These are phyloP conservation scores for Amanita phalloides DNA, from an alignment of 768 basidiomycete genomes.

Conservation along the genomic window DNA sequence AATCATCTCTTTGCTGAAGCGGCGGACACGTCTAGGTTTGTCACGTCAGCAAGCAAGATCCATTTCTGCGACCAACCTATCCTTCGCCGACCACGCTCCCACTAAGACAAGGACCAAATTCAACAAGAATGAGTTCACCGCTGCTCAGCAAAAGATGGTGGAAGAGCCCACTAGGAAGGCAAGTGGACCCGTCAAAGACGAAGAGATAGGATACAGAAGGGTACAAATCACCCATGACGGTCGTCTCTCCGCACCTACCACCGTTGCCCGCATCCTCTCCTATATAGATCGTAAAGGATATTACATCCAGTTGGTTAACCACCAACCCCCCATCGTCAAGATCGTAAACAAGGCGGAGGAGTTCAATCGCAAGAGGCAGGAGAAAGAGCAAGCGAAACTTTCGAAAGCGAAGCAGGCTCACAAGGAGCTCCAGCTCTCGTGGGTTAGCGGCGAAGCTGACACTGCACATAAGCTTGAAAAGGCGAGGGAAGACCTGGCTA, in stretches of 20 bases:
- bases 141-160: background rate
- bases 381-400: slow-evolving; percentile 25
- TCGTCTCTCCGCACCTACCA: slow-evolving; percentile 17
- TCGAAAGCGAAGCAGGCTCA: slow-evolving; percentile 19
- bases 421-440: slow-evolving; percentile 69
- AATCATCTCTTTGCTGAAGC: slow-evolving; percentile 12
- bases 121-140: slow-evolving; percentile 1
- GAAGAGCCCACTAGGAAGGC: slow-evolving; percentile 5
- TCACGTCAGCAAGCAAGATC: slow-evolving; percentile 1
- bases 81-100: slow-evolving; percentile 10
- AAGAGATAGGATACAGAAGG: slow-evolving; percentile 27
- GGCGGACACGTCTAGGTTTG: slow-evolving; percentile 1
- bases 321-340: slow-evolving; percentile 50
- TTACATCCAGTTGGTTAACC: slow-evolving; percentile 45
- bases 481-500: slow-evolving; percentile 44
- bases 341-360: slow-evolving; percentile 36
- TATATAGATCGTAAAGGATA: slow-evolving; percentile 27
- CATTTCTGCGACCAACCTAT: slow-evolving; percentile 13
- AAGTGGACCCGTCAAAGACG: slow-evolving; percentile 15
- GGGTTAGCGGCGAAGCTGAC: slow-evolving; percentile 51
- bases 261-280: slow-evolving; percentile 33
- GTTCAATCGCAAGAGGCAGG: slow-evolving; percentile 25
- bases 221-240: slow-evolving; percentile 35
- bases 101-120: background rate
- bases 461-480: slow-evolving; percentile 56